These are phyloP conservation scores for Rhynchospora tenuis DNA, from an alignment of 176 grass and related monocot genomes.

Conservation along the genomic window DNA sequence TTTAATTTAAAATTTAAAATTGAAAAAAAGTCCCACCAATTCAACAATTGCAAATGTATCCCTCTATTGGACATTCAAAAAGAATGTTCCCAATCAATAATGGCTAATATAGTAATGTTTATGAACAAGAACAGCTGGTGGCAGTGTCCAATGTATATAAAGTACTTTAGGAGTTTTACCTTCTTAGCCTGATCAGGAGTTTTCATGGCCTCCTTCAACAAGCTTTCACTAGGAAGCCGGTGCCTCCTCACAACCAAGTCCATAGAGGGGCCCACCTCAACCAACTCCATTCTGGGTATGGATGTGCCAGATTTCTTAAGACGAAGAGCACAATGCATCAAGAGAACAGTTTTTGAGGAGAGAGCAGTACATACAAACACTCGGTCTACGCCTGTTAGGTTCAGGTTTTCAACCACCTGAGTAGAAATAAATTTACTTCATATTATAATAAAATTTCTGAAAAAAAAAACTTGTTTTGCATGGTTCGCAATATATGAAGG, in stretches of 20 bases:
- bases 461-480: not conserved
- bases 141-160: not conserved
- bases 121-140: not conserved
- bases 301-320: conserved; percentile 78
- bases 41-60: not conserved
- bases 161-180: not conserved
- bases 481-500: not conserved
- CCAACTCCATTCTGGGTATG: conserved; percentile 84
- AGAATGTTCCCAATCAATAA: no score
- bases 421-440: conserved; percentile 10
- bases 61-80: not conserved
- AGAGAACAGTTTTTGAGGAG: conserved; percentile 60
- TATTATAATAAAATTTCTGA: not conserved
- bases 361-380: conserved; percentile 77
- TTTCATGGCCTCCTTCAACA: conserved; percentile 90
- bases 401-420: conserved; percentile 88
- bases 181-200: conserved; percentile 36
- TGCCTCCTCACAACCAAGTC: conserved; percentile 67
- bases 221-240: conserved; percentile 49
- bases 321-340: conserved; percentile 76
- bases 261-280: conserved; percentile 93
- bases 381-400: conserved; percentile 66
- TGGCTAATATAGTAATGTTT: no score
- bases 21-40: not conserved
- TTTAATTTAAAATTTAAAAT: not conserved